Base-by-base conservation (phyloP, 2,329 filamentous ascomycete genomes). In the Nothophoma quercina region DNA sequence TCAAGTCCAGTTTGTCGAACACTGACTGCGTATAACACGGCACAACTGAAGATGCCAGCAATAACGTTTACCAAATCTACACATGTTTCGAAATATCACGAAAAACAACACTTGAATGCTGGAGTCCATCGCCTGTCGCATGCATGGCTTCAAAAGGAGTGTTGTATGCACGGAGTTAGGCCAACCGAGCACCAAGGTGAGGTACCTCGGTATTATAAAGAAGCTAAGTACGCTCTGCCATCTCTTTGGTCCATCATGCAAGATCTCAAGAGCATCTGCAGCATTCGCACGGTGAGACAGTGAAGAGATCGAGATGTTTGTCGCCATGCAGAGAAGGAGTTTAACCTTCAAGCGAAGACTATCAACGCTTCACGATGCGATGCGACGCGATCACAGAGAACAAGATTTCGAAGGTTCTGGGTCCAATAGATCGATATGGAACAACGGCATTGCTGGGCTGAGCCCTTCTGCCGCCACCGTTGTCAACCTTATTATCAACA, bases 401-500 rank as follows among this genome's bases (percentile, higher is more conserved):
- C 15, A 4, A 28, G 2, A n/a, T n/a, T n/a, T n/a, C n/a, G n/a
- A 12, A 9, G 21, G 23, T 5, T 32, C 32, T 52, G 15, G 35
- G 15, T 42, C 9, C 4, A 22, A 16, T 5, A 15, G 35, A 52
- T 52, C 49, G 19, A 40, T 36, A 26, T 16, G 19, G 7, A 15
- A 18, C 29, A 47, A 52, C 21, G 49, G 25, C 16, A 28, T 33
- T 15, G 16, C 6, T 46, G 23, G 12, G 12, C 5, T 21, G 16
- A 30, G 18, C n/a, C 6, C 15, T 29, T 42, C 30, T 44, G 5
- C 42, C 25, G 42, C 15, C 36, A 28, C 30, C 36, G 36, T 52
- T 52, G 35, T 13, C 23, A 42, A 41, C 49, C 35, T 52, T 33
- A 34, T 34, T 39, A 34, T 34, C 34, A 15, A 40, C 8, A 23